A percentile compares a stretch with the other conserved stretches of the same genome.
Evolutionary conservation across 805 yeast species (phyloP).

Genomic region (Candida orba): DNA sequence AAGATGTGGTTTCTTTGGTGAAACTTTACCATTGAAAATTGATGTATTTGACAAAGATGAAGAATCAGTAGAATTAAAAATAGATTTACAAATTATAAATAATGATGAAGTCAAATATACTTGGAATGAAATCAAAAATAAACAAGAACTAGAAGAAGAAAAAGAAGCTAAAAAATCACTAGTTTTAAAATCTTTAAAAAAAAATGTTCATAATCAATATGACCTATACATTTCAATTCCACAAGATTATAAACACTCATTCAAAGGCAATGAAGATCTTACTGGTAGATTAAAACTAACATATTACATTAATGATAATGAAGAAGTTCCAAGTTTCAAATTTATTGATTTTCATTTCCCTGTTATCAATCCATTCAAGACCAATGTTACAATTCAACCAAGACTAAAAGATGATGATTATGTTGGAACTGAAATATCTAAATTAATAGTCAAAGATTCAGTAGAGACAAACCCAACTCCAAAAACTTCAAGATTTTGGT

Average conservation of each 20-base stretch:
- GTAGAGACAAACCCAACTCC: conserved; percentile 12
- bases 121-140: conserved; percentile 6
- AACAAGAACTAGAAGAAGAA: background rate
- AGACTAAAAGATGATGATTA: conserved; percentile 17
- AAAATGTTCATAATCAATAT: conserved; percentile 1
- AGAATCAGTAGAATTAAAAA: conserved; percentile 25
- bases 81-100: conserved; percentile 14
- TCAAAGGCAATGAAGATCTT: background rate
- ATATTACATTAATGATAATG: conserved; percentile 25
- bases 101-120: conserved; percentile 14
- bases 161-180: conserved; percentile 2
- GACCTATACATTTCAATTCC: conserved; percentile 9
- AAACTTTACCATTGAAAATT: conserved; percentile 21
- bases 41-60: conserved; percentile 26
- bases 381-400: conserved; percentile 27
- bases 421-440: no score
- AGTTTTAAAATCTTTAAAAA: conserved; percentile 4
- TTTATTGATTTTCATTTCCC: conserved; percentile 19
- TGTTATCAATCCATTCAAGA: conserved; percentile 26
- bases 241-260: background rate
- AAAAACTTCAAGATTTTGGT: conserved; percentile 31
- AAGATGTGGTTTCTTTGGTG: conserved; percentile 25
- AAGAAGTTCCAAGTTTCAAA: conserved; percentile 25
- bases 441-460: background rate
- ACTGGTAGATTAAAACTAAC: conserved; percentile 16